Percentiles rank a stretch among this genome's conserved stretches.
These are phyloP conservation scores for Pichia norvegensis DNA, from an alignment of 1,139 yeast species.

Conservation along the genomic window DNA sequence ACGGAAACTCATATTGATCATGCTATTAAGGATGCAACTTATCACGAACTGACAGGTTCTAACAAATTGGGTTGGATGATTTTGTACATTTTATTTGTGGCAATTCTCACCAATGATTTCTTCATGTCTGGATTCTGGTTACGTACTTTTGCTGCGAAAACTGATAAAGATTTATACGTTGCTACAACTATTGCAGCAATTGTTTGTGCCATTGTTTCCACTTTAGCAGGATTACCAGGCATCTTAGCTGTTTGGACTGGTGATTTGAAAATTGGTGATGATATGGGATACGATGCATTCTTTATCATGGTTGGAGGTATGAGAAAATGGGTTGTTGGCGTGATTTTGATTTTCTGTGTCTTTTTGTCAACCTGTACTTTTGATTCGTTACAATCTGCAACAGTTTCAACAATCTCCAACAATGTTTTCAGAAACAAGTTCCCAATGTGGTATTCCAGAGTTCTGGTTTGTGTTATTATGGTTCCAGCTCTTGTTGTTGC, in stretches of 20 bases:
- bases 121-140: slow-evolving; percentile 92
- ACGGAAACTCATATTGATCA: slow-evolving; percentile 65
- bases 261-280: slow-evolving; percentile 51
- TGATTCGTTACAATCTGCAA: slow-evolving; percentile 83
- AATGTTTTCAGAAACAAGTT: slow-evolving; percentile 81
- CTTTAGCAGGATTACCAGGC: slow-evolving; percentile 77
- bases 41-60: slow-evolving; percentile 42
- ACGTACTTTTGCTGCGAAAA: slow-evolving; percentile 81
- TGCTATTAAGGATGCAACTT: slow-evolving; percentile 54
- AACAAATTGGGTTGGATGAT: slow-evolving; percentile 84
- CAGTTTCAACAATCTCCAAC: slow-evolving; percentile 82
- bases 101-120: slow-evolving; percentile 83
- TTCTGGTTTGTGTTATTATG: slow-evolving; percentile 67
- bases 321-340: slow-evolving; percentile 86
- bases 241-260: slow-evolving; percentile 90
- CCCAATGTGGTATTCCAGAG: slow-evolving; percentile 57
- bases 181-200: slow-evolving; percentile 72
- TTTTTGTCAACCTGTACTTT: slow-evolving; percentile 79
- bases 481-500: slow-evolving; percentile 84
- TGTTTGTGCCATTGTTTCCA: slow-evolving; percentile 53
- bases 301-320: slow-evolving; percentile 60
- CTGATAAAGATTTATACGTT: slow-evolving; percentile 66
- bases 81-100: slow-evolving; percentile 73
- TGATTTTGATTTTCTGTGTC: slow-evolving; percentile 67
- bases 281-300: slow-evolving; percentile 57